Evolutionary conservation across 257 asterid species (phyloP).

Genomic region (Lantana camara): DNA sequence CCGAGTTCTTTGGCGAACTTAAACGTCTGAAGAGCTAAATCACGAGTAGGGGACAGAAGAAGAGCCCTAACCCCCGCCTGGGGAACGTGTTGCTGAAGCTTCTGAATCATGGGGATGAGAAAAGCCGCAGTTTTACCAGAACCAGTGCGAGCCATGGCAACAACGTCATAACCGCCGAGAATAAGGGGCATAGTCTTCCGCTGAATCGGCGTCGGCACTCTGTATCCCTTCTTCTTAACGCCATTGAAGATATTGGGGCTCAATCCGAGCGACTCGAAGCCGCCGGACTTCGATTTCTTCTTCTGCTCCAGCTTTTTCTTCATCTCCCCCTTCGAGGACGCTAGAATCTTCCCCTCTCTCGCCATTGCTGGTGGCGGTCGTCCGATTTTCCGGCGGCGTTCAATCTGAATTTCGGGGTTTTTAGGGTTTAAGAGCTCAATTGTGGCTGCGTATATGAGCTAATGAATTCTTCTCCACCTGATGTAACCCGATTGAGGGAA

Average conservation of each 20-base stretch:
- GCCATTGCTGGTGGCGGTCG: conserved; percentile 26
- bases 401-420: neutral
- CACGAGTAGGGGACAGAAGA: conserved; percentile 89
- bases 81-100: conserved; percentile 82
- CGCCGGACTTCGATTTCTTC: conserved; percentile 88
- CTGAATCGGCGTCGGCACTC: conserved; percentile 93
- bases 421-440: conserved; percentile 35
- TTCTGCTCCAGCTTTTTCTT: conserved; percentile 48
- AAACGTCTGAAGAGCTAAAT: conserved; percentile 89
- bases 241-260: conserved; percentile 67
- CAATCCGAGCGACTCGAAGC: conserved; percentile 83
- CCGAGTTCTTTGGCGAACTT: conserved; percentile 82
- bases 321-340: conserved; percentile 62
- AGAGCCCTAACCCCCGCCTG: conserved; percentile 93
- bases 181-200: conserved; percentile 89
- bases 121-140: conserved; percentile 97
- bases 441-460: no score
- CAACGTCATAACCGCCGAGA: conserved; percentile 74
- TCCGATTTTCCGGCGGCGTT: conserved; percentile 19
- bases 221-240: conserved; percentile 82
- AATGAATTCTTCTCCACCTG: no score
- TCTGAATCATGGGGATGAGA: conserved; percentile 90
- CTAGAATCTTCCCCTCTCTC: conserved; percentile 38
- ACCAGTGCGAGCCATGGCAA: conserved; percentile 98
- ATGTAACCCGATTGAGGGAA: neutral